A percentile compares a stretch with the other conserved stretches of the same genome.
Conservation (phyloP, 2,329 filamentous ascomycete genomes). For the Phyllosticta ampelicida region DNA sequence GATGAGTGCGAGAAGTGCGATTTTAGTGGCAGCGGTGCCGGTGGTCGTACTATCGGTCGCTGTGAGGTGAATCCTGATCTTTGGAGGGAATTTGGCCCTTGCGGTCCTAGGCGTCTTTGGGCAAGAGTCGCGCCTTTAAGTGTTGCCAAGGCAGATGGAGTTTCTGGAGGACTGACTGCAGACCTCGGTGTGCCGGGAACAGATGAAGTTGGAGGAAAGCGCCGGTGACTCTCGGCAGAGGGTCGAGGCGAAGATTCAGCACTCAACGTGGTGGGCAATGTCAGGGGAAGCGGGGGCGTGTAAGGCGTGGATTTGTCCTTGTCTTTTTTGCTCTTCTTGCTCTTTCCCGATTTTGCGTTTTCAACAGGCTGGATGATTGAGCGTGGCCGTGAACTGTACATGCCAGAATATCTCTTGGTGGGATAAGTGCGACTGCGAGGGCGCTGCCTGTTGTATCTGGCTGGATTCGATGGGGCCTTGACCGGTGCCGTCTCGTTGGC, state of each 20-base stretch:
- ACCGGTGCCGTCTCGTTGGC: not conserved
- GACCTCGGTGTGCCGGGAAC: not conserved
- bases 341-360: not conserved
- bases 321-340: not conserved
- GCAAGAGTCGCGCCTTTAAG: not conserved
- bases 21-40: conserved; percentile 17
- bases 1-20: not conserved
- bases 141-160: not conserved
- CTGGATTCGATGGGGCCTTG: not conserved
- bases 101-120: not conserved
- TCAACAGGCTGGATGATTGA: not conserved
- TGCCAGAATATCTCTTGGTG: not conserved
- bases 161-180: not conserved
- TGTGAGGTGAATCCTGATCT: not conserved
- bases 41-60: conserved; percentile 12
- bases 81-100: not conserved
- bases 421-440: not conserved
- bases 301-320: not conserved
- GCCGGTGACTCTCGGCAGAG: not conserved
- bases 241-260: not conserved
- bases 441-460: not conserved
- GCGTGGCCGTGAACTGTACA: not conserved
- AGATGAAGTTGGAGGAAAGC: not conserved
- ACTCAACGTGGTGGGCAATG: not conserved
- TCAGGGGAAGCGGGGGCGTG: not conserved